Base-by-base conservation (phyloP, 1,284 basidiomycete species). In the Fistulina hepatica region DNA sequence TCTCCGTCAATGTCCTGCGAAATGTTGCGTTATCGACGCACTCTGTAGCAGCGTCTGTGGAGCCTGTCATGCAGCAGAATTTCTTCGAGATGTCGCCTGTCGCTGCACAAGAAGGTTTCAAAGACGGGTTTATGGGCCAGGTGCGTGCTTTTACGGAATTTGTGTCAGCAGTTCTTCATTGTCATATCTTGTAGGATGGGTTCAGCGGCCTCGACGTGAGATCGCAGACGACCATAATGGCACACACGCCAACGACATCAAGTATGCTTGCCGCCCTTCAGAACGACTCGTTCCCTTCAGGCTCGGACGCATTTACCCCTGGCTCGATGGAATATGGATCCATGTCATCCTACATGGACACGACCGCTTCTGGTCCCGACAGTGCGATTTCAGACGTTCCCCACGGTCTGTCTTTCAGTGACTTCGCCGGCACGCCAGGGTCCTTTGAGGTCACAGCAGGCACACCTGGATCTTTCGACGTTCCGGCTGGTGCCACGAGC, bases 41-140 rank as follows among this genome's bases (percentile, higher is more conserved):
- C 58, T 86, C 84, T 12, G 85, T 89, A 31, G 84, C 84, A 16
- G 85, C 84, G 23, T 90, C 85, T 23, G 85, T 89, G 37, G 85
- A 89, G 51, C 84, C 83, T 31, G 77, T 85, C 39, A 85, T 89
- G 70, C 84, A 88, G 49, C 83, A 88, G 51, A 79, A 85, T 49
- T 47, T 47, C 43, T 47, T 47, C 37, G 37, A 43, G 2, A 33
- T 47, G 33, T 47, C 46, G 41, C 46, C 46, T 9, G 45, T 47
- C 43, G 38, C 46, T 11, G 46, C 43, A 7, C 46, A 47, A 21
- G 46, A 47, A 42, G 43, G 17, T 28, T 47, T 47, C 40, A 41
- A 41, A 37, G 28, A 13, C 28, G 10, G n/a, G n/a, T n/a, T n/a
- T n/a, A n/a, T n/a, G n/a, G n/a, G n/a, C n/a, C n/a, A n/a, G n/a